Base-by-base conservation (phyloP, 225 moss, liverwort and hornwort species). In the Sphagnum contortum region DNA sequence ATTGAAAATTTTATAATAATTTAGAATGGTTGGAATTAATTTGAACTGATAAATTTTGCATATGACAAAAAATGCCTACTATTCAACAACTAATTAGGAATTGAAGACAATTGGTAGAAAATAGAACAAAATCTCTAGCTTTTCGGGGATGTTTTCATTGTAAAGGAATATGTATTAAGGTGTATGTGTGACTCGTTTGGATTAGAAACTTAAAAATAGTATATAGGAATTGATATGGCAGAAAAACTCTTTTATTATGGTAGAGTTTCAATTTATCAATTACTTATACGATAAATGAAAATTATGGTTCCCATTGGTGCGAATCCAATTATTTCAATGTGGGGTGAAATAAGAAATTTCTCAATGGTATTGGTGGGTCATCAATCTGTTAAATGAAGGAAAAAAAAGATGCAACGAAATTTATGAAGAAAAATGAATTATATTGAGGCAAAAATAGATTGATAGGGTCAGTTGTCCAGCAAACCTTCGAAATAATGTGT, bases 1-100 rank as follows among this genome's bases (percentile, higher is more conserved):
- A 29, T 29, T 29, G 29, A 29, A 29, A 29, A 29, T 29, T 29
- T 29, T 29, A 29, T 29, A 29, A 29, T 29, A 29, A 29, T 29
- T 29, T 29, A n/a, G n/a, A n/a, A 29, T 29, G 29, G 29, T 29
- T 29, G 29, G 1, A 1, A 29, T 29, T 29, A 29, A 0, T 29
- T 29, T 29, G 29, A 29, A 29, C 29, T 1, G 1, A 29, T 49
- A 14, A 65, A 48, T 48, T 66, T 50, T 66, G 50, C 65, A 50
- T 66, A 66, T 0, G 51, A 66, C 45, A 2, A 11, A 66, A n/a
- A 66, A 66, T 66, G 65, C 3, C 65, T 48, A 66, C 65, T 49
- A 66, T 66, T 66, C 49, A 66, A 66, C 49, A 50, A 66, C 3
- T 66, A 66, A 66, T 66, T 3, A 50, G 2, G 51, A 66, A 66